Evolutionary conservation across 495 filamentous ascomycete genomes (phyloP), one percentile per base, ranked within the genome.

Genomic region (Aspergillus campestris): DNA sequence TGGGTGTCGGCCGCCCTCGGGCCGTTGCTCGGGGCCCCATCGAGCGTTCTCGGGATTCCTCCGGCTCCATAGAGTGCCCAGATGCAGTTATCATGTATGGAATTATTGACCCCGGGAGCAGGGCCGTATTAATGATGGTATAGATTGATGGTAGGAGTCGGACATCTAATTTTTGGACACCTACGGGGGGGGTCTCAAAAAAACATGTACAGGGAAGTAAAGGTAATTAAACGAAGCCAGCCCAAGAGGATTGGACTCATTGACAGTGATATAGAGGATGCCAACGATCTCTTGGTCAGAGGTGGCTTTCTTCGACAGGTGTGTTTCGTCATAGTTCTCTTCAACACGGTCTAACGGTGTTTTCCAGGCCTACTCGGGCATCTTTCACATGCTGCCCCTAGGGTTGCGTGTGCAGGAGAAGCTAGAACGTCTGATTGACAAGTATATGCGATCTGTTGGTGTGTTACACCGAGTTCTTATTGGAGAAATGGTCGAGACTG

Each of bases 321-420:
- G 37, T 31, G 62, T 52, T 12, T 10, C 7, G 2, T 10, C 3
- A 42, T 24, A 9, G 31, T 10, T 46, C 3, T 12, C 8, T 10
- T 15, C 11, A 13, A 41, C 32, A 4, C 10, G n/a, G 31, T 8
- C 44, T 57, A 28, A 50, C 41, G 33, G 3, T 28, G 24, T 2
- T 28, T 31, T 15, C 1, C 34, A 90, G 80, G 84, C 87, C 33
- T 81, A 94, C 52, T 78, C 91, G 4, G 94, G 92, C 5, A 77
- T 98, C 31, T 97, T 96, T 60, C 94, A 98, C 61, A 74, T 95
- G 56, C 72, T 98, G 7, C 92, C 92, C 1, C 70, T 98, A n/a
- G 92, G 92, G 3, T 72, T 87, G 31, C 74, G 87, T 29, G 87
- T 97, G 0, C 89, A 95, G 57, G 80, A 88, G 38, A 98, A 97